Percentiles rank a stretch among this genome's conserved stretches.
Conservation (phyloP, 352 stramenopile genomes). For the Phytophthora hibernalis region DNA sequence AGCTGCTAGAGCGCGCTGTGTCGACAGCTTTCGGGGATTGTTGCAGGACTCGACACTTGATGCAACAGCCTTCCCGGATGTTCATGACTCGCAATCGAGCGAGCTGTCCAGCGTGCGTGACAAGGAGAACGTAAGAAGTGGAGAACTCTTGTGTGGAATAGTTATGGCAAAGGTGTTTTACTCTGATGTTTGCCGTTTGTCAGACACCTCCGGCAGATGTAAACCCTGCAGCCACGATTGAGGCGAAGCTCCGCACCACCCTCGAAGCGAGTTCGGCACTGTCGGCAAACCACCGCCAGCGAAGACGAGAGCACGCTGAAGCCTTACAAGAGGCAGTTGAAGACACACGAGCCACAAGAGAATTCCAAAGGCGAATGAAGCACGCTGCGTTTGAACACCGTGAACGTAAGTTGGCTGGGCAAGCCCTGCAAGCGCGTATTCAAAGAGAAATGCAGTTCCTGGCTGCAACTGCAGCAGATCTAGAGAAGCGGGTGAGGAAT, state of each 20-base stretch:
- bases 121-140: conserved; percentile 38
- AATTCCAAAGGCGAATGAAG: conserved; percentile 48
- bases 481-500: conserved; percentile 50
- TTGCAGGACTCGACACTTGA: conserved; percentile 35
- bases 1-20: conserved; percentile 68
- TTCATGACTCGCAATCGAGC: conserved; percentile 24
- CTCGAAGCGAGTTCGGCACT: conserved; percentile 28
- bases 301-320: conserved; percentile 30
- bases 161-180: not conserved
- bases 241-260: conserved; percentile 16
- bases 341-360: conserved; percentile 16
- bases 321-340: conserved; percentile 16
- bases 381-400: conserved; percentile 53
- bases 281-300: conserved; percentile 22
- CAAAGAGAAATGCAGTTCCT: conserved; percentile 70
- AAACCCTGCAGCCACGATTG: conserved; percentile 15
- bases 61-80: conserved; percentile 26
- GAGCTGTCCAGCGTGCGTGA: conserved; percentile 25
- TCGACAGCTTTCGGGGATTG: conserved; percentile 49
- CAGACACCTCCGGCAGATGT: conserved; percentile 8
- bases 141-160: not conserved
- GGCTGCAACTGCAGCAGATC: conserved; percentile 46
- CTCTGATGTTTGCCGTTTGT: not conserved
- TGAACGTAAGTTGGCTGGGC: conserved; percentile 64
- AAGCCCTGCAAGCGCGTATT: conserved; percentile 59